Percentiles rank a stretch among this genome's conserved stretches.
Conservation (phyloP, 2,329 filamentous ascomycete genomes). For the Conoideocrella luteorostrata region DNA sequence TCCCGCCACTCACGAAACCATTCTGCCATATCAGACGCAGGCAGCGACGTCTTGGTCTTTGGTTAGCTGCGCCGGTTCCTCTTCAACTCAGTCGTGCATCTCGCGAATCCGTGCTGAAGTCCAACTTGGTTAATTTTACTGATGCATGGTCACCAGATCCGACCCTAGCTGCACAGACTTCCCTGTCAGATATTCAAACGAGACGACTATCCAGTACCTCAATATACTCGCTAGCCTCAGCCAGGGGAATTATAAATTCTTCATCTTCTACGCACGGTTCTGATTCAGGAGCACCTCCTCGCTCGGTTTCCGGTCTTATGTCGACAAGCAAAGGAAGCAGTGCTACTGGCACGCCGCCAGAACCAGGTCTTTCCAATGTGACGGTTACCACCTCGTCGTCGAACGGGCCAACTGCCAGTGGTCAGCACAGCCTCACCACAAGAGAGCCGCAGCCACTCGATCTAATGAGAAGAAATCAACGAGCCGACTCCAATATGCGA, state of each 20-base stretch:
- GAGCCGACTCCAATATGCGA: conserved; percentile 31
- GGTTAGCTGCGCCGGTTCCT: conserved; percentile 34
- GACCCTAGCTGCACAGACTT: conserved; percentile 37
- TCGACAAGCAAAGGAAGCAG: conserved; percentile 35
- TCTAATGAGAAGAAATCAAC: conserved; percentile 37
- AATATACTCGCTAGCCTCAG: conserved; percentile 62
- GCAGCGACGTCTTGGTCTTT: conserved; percentile 30
- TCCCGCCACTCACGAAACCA: conserved; percentile 36
- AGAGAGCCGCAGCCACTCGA: conserved; percentile 38
- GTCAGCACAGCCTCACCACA: conserved; percentile 40
- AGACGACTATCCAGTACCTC: conserved; percentile 70
- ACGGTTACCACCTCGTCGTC: conserved; percentile 48
- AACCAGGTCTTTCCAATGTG: conserved; percentile 43
- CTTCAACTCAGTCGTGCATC: conserved; percentile 41
- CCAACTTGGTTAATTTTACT: conserved; percentile 18
- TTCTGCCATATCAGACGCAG: conserved; percentile 35
- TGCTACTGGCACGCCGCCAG: conserved; percentile 37
- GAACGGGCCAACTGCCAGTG: conserved; percentile 29
- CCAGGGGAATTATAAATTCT: conserved; percentile 42
- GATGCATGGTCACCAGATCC: conserved; percentile 41
- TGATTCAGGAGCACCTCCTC: conserved; percentile 36
- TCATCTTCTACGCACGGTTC: conserved; percentile 48
- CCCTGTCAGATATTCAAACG: conserved; percentile 44
- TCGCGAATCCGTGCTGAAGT: conserved; percentile 35
- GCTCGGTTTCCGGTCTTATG: conserved; percentile 41